Evolutionary conservation across 441 rosid species (phyloP).

Genomic region (Codiaeum variegatum): DNA sequence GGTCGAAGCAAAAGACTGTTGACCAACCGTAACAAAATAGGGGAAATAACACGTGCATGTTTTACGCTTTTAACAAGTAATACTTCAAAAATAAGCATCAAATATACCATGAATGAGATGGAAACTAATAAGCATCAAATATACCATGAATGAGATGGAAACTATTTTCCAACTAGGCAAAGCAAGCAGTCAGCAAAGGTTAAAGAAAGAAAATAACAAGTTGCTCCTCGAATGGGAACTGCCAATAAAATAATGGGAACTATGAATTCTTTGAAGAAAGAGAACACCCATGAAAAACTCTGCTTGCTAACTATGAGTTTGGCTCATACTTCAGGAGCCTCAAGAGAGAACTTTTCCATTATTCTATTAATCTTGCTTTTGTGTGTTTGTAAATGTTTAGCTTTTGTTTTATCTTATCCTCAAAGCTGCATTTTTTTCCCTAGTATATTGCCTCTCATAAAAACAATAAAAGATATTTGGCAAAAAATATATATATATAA

Average conservation of each 20-base stretch:
- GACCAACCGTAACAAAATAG: not conserved
- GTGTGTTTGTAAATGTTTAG: not conserved
- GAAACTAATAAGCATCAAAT: constrained; percentile 1
- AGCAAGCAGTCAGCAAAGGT: not conserved
- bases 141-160: not conserved
- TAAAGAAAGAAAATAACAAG: not conserved
- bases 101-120: not conserved
- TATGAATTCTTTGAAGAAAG: not conserved
- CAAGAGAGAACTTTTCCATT: not conserved
- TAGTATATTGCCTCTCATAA: not conserved
- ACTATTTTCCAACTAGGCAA: not conserved
- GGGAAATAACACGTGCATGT: not conserved
- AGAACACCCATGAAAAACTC: not conserved
- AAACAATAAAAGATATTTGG: too few relatives aligned
- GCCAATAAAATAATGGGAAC: not conserved
- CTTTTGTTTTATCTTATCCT: not conserved
- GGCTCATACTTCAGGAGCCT: not conserved
- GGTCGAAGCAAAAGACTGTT: not conserved
- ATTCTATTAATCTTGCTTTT: not conserved
- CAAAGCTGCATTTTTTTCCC: not conserved
- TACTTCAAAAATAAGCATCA: constrained; percentile 2
- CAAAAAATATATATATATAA: too few relatives aligned
- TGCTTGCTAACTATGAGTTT: not conserved
- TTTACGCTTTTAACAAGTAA: not conserved
- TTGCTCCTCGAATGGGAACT: not conserved